Base-by-base conservation (phyloP, 2,329 filamentous ascomycete genomes). In the Emmonsia crescens region DNA sequence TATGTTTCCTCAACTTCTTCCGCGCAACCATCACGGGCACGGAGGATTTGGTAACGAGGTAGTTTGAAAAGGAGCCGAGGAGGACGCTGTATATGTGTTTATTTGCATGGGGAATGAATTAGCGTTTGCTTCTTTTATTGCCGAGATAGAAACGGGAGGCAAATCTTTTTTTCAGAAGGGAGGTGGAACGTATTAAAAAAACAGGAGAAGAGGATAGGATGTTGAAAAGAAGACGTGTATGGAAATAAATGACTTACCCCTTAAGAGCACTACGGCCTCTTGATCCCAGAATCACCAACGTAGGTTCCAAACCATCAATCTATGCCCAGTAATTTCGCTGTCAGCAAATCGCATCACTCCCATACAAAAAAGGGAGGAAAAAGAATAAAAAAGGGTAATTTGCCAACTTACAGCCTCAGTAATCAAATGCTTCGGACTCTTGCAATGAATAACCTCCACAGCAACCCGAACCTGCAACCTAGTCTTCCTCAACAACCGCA, bases 11-110 rank as follows among this genome's bases (percentile, higher is more conserved):
- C 51, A 96, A 80, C 62, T 89, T 88, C 79, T 96, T 96, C 63
- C 94, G 82, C 8, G 94, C 94, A 42, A 97, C 94, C 94, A 99
- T 99, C 63, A 99, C 94, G 0, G 94, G 94, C 19, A 96, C 91
- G 2, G 90, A 96, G 65, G 91, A 96, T 78, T 97, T 97, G 44
- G 91, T 96, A 38, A 99, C 92, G 8, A 99, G 82, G 71, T 99
- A 99, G 73, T 97, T 97, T 64, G 90, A 96, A 75, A 99, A 97
- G 0, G 92, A 96, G 31, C 94, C 94, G 36, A 99, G 82, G 64
- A 99, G 87, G 27, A 96, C 93, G 71, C 92, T 95, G 68, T 56
- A 60, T 24, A 19, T 29, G 16, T 14, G 54, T n/a, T n/a, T n/a
- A n/a, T n/a, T n/a, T n/a, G n/a, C n/a, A n/a, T n/a, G 10, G 48